phyloP scores from a whole-genome alignment of 2,329 filamentous ascomycete genomes.

The Didymella sp. region DNA sequence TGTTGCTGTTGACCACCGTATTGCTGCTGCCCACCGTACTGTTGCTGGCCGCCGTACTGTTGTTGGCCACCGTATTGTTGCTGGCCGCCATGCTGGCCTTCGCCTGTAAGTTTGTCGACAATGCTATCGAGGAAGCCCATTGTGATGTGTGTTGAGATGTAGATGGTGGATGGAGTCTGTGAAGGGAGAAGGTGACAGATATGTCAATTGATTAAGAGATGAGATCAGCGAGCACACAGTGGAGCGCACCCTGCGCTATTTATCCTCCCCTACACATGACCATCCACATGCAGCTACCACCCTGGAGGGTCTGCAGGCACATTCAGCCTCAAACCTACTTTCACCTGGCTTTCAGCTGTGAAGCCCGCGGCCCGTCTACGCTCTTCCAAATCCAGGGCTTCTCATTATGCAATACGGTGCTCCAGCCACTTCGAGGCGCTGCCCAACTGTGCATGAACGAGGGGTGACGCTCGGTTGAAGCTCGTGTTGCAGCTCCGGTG shows the following conservation, averaged over 20 bases:
- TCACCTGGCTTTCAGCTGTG: conserved; percentile 2
- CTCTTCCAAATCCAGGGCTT: conserved; percentile 12
- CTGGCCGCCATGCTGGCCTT: conserved; percentile 3
- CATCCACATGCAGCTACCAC: conserved; percentile 13
- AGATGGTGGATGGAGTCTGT: neutral
- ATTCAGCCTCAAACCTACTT: neutral
- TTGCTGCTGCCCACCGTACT: conserved; percentile 13
- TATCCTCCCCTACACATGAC: conserved; percentile 9
- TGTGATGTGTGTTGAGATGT: conserved; percentile 2
- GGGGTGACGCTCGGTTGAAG: conserved; percentile 8
- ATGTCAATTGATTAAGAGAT: neutral
- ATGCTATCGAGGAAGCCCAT: conserved; percentile 34
- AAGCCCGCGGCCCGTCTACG: neutral
- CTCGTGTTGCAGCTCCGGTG: conserved; percentile 16
- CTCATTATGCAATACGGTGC: conserved; percentile 3
- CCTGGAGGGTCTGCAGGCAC: conserved; percentile 2
- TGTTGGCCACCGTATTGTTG: conserved; percentile 12
- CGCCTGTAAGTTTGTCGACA: conserved; percentile 28
- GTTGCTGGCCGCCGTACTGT: conserved; percentile 3
- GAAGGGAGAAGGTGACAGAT: conserved; percentile 4
- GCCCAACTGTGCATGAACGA: conserved; percentile 12
- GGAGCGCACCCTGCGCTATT: conserved; percentile 16
- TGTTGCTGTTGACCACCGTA: conserved; percentile 20
- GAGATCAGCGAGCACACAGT: neutral
- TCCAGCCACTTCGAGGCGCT: conserved; percentile 19